Evolutionary conservation across 371 early-diverging fungal species (phyloP).

Genomic region (Mortierella sp.): DNA sequence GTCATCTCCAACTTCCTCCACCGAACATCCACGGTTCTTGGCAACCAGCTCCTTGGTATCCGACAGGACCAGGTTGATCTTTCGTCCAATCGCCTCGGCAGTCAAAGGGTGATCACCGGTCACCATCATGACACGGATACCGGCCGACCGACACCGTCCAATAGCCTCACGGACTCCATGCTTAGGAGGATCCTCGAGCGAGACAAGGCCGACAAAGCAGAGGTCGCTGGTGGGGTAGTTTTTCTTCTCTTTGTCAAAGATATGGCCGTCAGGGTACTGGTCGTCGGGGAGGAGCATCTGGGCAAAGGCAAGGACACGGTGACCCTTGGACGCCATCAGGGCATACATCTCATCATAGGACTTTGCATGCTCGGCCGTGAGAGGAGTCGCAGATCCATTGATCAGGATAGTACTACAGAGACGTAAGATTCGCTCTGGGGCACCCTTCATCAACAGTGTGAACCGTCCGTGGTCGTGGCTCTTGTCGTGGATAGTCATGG

Average conservation of each 20-base stretch:
- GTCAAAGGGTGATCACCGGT: constrained; percentile 97
- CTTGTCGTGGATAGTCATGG: constrained; percentile 86
- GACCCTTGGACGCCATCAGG: constrained; percentile 91
- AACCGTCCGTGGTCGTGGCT: constrained; percentile 75
- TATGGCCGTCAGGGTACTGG: constrained; percentile 77
- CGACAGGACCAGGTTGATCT: constrained; percentile 91
- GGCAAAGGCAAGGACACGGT: constrained; percentile 96
- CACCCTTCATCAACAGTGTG: constrained; percentile 92
- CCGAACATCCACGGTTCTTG: constrained; percentile 69
- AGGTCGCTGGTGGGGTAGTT: constrained; percentile 83
- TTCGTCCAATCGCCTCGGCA: constrained; percentile 87
- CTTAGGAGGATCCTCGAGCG: constrained; percentile 96
- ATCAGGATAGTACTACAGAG: constrained; percentile 80
- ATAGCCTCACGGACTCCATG: constrained; percentile 97
- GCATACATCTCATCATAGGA: constrained; percentile 83
- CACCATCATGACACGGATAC: constrained; percentile 96
- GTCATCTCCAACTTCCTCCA: constrained; percentile 76
- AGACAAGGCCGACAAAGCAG: constrained; percentile 88
- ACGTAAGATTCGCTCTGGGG: constrained; percentile 91
- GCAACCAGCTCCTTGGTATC: constrained; percentile 88
- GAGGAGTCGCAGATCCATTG: constrained; percentile 61
- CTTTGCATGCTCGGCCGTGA: constrained; percentile 72
- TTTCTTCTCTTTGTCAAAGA: constrained; percentile 78
- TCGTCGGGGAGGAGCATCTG: constrained; percentile 72
- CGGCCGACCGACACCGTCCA: constrained; percentile 91